These are phyloP conservation scores for Zymoseptoria brevis DNA, from an alignment of 2,329 filamentous ascomycete species.

Conservation along the genomic window DNA sequence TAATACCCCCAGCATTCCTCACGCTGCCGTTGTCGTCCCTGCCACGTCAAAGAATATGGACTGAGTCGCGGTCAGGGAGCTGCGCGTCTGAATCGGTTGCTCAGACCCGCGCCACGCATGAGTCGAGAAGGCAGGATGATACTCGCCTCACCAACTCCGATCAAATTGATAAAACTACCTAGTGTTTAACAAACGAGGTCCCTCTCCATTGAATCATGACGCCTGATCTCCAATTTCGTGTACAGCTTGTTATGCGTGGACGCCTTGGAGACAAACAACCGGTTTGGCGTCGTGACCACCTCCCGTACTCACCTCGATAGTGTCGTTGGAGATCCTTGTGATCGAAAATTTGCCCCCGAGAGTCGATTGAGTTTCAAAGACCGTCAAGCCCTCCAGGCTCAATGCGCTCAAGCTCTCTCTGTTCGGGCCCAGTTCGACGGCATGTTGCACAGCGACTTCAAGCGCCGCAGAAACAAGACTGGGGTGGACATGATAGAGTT, in stretches of 20 bases:
- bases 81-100: too few relatives aligned
- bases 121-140: too few relatives aligned
- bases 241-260: not conserved
- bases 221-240: too few relatives aligned
- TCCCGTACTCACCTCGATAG: not conserved
- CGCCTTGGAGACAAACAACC: not conserved
- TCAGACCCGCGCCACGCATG: too few relatives aligned
- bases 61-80: too few relatives aligned
- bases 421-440: not conserved
- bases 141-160: too few relatives aligned
- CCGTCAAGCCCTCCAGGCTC: not conserved
- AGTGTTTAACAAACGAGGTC: too few relatives aligned
- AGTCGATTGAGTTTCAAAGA: not conserved
- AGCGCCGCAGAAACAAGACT: not conserved
- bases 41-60: too few relatives aligned
- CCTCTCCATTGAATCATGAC: too few relatives aligned
- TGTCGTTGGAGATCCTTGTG: not conserved
- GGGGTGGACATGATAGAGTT: not conserved
- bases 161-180: too few relatives aligned
- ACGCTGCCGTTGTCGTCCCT: too few relatives aligned
- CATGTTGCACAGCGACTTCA: not conserved
- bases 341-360: not conserved
- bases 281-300: not conserved
- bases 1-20: too few relatives aligned
- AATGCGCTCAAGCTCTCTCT: not conserved